Base-by-base conservation (phyloP, 2,329 filamentous ascomycete genomes). In the Fusarium sp. region DNA sequence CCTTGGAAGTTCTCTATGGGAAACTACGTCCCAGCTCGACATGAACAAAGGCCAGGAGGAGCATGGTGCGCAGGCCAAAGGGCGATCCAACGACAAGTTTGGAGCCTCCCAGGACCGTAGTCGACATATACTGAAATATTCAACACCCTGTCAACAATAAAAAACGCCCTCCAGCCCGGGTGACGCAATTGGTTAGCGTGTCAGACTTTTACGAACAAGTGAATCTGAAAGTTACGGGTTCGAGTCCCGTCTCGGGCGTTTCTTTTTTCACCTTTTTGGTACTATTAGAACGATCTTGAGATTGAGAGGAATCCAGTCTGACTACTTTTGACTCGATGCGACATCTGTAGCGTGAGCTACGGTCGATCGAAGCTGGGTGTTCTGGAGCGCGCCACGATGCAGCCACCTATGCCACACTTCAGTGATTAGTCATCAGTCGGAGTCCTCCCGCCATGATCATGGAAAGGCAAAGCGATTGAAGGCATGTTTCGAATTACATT, bases 101-200 rank as follows among this genome's bases (percentile, higher is more conserved):
- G 9, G 14, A 23, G 10, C 41, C 18, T 37, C 34, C 9, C 3
- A 7, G 2, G 2, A 2, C 0, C 1, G 0, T 3, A 0, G 10
- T n/a, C 4, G 7, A 43, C 10, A 43, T 43, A 25, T 43, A 18
- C 13, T 6, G 1, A 0, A 12, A 23, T 43, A 16, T 4, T 4
- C 41, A 18, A 16, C 41, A 23, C 41, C 41, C 41, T 43, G 41
- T 43, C 41, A 43, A 23, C 19, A 43, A 43, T 23, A 23, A 43
- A 43, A 43, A 21, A 43, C 41, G 13, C 21, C 30, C 31, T 25
- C 21, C n/a, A 46, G 44, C 62, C 61, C 11, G 44, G n/a, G n/a
- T 65, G 62, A 65, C 62, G 62, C 62, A 65, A 65, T 65, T 65
- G 62, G 60, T 65, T 65, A 65, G 62, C 60, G 62, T 65, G 62